Percentiles rank a stretch among this genome's conserved stretches.
Evolutionary conservation across 2,329 filamentous ascomycete genomes (phyloP).

Genomic region (Raffaelea ambrosiae): DNA sequence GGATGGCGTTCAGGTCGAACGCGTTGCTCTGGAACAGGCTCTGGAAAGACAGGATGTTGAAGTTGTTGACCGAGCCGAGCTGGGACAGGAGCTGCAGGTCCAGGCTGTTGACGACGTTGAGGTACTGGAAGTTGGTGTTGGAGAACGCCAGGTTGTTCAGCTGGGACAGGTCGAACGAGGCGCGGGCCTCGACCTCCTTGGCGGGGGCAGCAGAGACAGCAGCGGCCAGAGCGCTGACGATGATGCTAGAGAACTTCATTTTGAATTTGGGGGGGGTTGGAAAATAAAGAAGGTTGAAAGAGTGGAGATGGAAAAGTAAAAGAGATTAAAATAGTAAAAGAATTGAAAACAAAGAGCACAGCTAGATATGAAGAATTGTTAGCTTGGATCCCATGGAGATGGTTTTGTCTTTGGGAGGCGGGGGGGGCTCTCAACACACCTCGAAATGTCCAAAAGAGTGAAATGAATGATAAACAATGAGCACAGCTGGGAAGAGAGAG

Average conservation of each 20-base stretch:
- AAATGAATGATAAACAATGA: conserved; percentile 38
- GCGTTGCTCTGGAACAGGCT: conserved; percentile 21
- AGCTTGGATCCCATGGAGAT: no score
- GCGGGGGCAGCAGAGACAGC: conserved; percentile 34
- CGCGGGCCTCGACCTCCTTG: conserved; percentile 25
- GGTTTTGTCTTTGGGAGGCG: no score
- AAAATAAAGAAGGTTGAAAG: conserved; percentile 18
- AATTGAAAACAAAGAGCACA: conserved; percentile 33
- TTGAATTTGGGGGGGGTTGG: conserved; percentile 20
- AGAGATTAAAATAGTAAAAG: no score
- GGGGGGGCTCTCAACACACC: conserved; percentile 18
- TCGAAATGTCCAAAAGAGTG: conserved; percentile 29
- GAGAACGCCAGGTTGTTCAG: conserved; percentile 33
- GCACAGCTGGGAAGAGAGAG: conserved; percentile 43
- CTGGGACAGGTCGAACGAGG: conserved; percentile 28
- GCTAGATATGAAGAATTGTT: conserved; percentile 26
- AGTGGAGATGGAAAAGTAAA: conserved; percentile 16
- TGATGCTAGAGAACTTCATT: conserved; percentile 40
- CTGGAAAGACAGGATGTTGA: conserved; percentile 35
- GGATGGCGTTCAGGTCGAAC: conserved; percentile 11
- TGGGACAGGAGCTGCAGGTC: conserved; percentile 32
- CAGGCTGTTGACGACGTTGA: conserved; percentile 37
- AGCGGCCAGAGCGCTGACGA: conserved; percentile 35
- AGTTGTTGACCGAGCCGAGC: conserved; percentile 33
- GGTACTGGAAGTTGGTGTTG: conserved; percentile 34